Conservation (phyloP, 75 land plant species). For the Pseudotsuga menziesii region DNA sequence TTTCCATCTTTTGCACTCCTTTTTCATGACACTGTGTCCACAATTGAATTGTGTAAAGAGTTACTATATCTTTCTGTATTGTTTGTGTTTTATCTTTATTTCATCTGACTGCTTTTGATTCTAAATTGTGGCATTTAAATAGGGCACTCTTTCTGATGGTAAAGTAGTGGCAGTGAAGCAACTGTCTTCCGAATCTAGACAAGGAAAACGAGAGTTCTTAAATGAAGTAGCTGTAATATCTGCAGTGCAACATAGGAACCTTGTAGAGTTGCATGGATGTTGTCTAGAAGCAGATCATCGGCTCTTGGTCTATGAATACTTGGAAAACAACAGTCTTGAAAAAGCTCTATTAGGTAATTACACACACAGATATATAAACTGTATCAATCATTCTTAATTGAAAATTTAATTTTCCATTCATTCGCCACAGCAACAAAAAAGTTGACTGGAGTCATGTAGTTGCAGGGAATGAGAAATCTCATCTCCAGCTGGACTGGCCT, state of each 20-base stretch:
- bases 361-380: background rate
- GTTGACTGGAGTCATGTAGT: background rate
- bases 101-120: background rate
- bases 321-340: conserved; percentile 21
- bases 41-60: background rate
- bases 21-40: background rate
- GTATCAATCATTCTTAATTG: background rate
- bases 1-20: background rate
- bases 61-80: background rate
- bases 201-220: conserved; percentile 19
- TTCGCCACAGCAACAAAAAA: background rate
- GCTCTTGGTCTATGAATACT: conserved; percentile 22
- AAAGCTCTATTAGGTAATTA: conserved; percentile 20
- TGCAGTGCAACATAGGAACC: conserved; percentile 22
- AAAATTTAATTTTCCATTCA: background rate
- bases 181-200: conserved; percentile 13
- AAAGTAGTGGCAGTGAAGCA: conserved; percentile 22
- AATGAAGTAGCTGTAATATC: conserved; percentile 29
- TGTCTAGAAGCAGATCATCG: conserved; percentile 22
- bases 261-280: conserved; percentile 20
- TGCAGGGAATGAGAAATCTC: conserved; percentile 2
- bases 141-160: conserved; percentile 18
- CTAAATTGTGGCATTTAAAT: background rate
- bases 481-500: conserved; percentile 38
- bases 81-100: background rate